Evolutionary conservation across 352 stramenopile species (phyloP), one percentile per base, ranked within the genome.

Genomic region (Pythium volutum): DNA sequence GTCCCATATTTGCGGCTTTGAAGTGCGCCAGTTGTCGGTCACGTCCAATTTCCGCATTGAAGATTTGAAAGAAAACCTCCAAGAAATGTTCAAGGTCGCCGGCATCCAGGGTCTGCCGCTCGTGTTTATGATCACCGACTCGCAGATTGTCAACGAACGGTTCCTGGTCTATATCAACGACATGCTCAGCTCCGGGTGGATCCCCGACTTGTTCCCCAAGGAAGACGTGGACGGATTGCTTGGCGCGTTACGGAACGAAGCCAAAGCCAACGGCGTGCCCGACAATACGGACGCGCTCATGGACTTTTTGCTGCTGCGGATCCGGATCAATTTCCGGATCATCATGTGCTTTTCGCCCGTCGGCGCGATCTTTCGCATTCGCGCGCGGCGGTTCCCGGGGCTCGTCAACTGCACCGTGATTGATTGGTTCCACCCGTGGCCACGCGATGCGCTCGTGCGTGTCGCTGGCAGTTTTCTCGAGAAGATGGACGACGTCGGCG

Each of bases 81-180:
- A 95, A 25, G 90, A 98, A 48, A 97, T 99, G 84, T 99, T 98
- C 71, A 97, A 98, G 66, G 72, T 93, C 20, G 88, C 94, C n/a
- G 95, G 95, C 43, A 89, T 98, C 22, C 96, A 98, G 56, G 94
- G 93, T 4, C 78, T 97, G 2, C 93, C 87, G 12, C 88, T 98
- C 23, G 87, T 99, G 18, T 99, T 99, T 66, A 75, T 99, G 16
- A 97, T 99, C 61, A 99, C 96, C 0, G 97, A 99, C 74, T 97
- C 95, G 36, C 96, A 99, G 74, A 99, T 99, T 69, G 93, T 99
- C 36, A 97, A 99, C 67, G 96, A 99, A 55, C 80, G 94, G 16
- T 99, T 99, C 75, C 86, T 99, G 4, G 97, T 99, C 39, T 99
- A 98, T 71, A 99, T 99, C 66, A 99, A 99, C 76, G 93, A 98